phyloP scores from a whole-genome alignment of 352 stramenopile species.

The Globisporangium orthogonon region DNA sequence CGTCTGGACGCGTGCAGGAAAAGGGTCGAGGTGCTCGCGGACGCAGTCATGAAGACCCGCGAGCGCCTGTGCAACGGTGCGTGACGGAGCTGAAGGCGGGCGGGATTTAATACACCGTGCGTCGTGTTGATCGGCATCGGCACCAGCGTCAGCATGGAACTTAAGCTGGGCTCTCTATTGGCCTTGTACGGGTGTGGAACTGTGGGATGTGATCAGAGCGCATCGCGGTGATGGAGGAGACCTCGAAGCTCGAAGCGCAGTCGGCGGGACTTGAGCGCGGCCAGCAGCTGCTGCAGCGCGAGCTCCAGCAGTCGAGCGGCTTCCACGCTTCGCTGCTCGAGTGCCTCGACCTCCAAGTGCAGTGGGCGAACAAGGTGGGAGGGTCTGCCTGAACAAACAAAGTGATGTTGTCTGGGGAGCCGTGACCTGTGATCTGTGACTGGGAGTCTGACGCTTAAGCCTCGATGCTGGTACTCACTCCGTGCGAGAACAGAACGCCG shows the following conservation, averaged over 20 bases:
- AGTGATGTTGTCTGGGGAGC: not conserved
- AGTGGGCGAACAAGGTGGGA: slow-evolving; percentile 50
- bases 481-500: slow-evolving; percentile 37
- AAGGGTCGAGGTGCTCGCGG: slow-evolving; percentile 42
- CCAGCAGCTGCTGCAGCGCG: slow-evolving; percentile 33
- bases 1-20: slow-evolving; percentile 46
- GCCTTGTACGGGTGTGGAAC: too few species aligned
- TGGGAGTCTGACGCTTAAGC: not conserved
- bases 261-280: slow-evolving; percentile 30
- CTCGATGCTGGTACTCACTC: not conserved
- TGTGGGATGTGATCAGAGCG: slow-evolving; percentile 21
- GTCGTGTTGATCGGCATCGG: too few species aligned
- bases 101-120: too few species aligned
- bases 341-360: slow-evolving; percentile 60
- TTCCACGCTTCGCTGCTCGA: slow-evolving; percentile 50
- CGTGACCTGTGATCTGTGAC: not conserved
- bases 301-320: slow-evolving; percentile 21
- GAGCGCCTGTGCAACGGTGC: slow-evolving; percentile 60
- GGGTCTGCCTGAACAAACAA: not conserved
- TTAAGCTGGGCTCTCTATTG: too few species aligned
- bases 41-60: slow-evolving; percentile 64
- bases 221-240: slow-evolving; percentile 49
- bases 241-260: slow-evolving; percentile 40
- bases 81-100: not conserved
- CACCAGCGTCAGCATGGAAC: too few species aligned